Evolutionary conservation across 169 alveolate species (phyloP), one percentile per base, ranked within the genome.

Genomic region (Eimeria falciformis): DNA sequence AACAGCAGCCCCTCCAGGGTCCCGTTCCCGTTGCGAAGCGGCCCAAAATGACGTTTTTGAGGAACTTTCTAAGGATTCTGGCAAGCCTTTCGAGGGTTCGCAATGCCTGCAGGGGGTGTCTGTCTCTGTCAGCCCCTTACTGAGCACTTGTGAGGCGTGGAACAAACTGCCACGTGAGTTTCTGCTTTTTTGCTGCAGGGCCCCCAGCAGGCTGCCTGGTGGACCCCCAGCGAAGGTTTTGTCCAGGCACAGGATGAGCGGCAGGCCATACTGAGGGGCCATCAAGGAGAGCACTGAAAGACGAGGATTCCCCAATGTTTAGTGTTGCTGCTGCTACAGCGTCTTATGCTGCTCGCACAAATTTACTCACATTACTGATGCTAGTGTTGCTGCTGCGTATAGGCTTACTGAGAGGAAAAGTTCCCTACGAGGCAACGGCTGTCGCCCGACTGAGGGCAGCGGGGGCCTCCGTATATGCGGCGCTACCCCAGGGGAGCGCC

Each of bases 401-500:
- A 27, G 53, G 83, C 53, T 23, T 21, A 18, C 58, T 71, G 83
- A 71, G 55, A 27, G 83, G 83, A 53, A 53, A 53, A 14, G 50
- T 43, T 12, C 33, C 56, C 3, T 71, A 71, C n/a, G 83, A 71
- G 43, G 53, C 83, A 27, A 71, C 83, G 56, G 83, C 29, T 7
- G 83, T 71, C 33, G 14, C 83, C 14, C 83, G 53, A 11, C 23
- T 71, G 53, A 71, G 40, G 55, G 50, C 83, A 29, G 56, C 83
- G 17, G 83, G 83, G 53, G 83, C 83, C 53, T 2, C 11, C 58
- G 50, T 29, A 9, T 14, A n/a, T 62, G 17, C 29, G 2, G 29
- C n/a, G 62, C 62, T 14, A 11, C 62, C 62, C 14, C n/a, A 50
- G 62, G 62, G n/a, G n/a, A 7, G n/a, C 62, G n/a, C n/a, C 62